These are phyloP conservation scores for Sporisorium scitamineum DNA, from an alignment of 1,284 basidiomycete genomes.

Conservation along the genomic window DNA sequence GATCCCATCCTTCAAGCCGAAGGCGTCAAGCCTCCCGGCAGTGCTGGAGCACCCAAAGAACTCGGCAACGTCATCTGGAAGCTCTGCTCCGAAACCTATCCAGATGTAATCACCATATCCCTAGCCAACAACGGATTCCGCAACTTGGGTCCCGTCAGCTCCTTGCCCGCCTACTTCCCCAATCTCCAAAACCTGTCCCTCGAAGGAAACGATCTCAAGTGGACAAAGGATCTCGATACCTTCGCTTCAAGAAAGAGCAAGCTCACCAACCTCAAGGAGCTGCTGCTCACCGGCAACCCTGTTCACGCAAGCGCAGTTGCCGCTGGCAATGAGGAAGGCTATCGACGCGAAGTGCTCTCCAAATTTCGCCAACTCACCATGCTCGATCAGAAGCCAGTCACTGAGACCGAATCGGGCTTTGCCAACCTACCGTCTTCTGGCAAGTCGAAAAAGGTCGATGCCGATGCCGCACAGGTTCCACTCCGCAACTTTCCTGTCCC, in stretches of 20 bases:
- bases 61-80: conserved; percentile 87
- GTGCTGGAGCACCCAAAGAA: conserved; percentile 74
- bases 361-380: conserved; percentile 53
- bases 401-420: conserved; percentile 76
- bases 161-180: conserved; percentile 72
- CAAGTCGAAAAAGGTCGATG: conserved; percentile 52
- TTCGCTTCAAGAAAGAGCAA: conserved; percentile 46
- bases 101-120: conserved; percentile 72
- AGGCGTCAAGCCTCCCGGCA: conserved; percentile 78
- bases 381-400: conserved; percentile 77
- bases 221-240: conserved; percentile 63
- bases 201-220: conserved; percentile 71
- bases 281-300: conserved; percentile 84
- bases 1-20: conserved; percentile 80
- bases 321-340: conserved; percentile 77
- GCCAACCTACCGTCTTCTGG: conserved; percentile 77
- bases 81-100: conserved; percentile 80
- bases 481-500: conserved; percentile 76
- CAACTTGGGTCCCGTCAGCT: conserved; percentile 47
- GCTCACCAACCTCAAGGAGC: conserved; percentile 72
- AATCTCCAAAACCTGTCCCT: conserved; percentile 78
- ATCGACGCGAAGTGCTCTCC: conserved; percentile 44
- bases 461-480: conserved; percentile 59
- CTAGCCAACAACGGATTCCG: conserved; percentile 58
- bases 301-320: conserved; percentile 77